These are phyloP conservation scores for Tetrahymena borealis DNA, from an alignment of 73 alveolate genomes.

Conservation along the genomic window DNA sequence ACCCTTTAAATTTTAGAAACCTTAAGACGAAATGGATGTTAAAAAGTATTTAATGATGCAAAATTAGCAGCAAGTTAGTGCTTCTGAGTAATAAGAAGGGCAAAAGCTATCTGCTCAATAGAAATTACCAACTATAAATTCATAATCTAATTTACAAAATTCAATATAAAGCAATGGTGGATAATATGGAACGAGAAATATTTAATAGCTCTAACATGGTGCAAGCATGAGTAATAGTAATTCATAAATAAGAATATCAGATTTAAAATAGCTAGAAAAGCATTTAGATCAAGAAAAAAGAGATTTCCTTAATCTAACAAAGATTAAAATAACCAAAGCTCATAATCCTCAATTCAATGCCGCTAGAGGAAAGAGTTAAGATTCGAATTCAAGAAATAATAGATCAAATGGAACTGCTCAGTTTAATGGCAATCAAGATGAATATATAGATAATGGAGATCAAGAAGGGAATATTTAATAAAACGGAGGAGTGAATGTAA, in stretches of 20 bases:
- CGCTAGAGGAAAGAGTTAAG: neutral
- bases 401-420: neutral
- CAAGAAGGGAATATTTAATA: neutral
- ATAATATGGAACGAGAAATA: neutral
- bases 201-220: neutral
- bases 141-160: neutral
- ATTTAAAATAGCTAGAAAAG: neutral
- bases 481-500: neutral
- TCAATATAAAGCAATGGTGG: neutral
- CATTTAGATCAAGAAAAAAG: neutral
- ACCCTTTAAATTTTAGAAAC: neutral
- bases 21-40: neutral
- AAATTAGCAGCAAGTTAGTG: neutral
- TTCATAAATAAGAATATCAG: neutral
- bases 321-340: neutral
- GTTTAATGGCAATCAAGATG: neutral
- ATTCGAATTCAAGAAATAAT: neutral
- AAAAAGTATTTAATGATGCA: neutral
- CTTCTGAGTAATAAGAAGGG: neutral
- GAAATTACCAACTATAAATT: neutral
- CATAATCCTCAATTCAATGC: neutral
- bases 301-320: neutral
- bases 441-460: neutral
- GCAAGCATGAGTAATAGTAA: neutral
- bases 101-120: neutral